These are phyloP conservation scores for Microbotryum saponariae DNA, from an alignment of 1,284 basidiomycete species.

Conservation along the genomic window DNA sequence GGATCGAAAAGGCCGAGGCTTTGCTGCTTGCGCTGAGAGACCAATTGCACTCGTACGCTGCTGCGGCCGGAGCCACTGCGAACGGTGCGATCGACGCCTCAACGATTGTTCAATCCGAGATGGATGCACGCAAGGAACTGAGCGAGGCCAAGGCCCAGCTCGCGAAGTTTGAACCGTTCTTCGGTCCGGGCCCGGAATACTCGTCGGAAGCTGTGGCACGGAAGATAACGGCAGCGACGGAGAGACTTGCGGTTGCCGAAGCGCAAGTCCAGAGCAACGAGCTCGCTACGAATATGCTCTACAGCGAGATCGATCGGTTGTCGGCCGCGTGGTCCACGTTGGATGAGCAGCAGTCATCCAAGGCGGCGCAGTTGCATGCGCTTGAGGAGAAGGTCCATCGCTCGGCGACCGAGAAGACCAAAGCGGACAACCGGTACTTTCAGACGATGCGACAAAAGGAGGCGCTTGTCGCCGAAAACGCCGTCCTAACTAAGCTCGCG, in stretches of 20 bases:
- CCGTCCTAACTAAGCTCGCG: conserved; percentile 55
- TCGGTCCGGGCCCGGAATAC: conserved; percentile 51
- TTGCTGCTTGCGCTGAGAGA: conserved; percentile 28
- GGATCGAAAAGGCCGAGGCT: conserved; percentile 51
- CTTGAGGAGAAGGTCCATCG: conserved; percentile 65
- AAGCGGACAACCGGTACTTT: conserved; percentile 92
- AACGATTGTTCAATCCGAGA: conserved; percentile 44
- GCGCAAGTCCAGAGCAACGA: conserved; percentile 45
- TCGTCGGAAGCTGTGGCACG: conserved; percentile 51
- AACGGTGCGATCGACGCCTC: conserved; percentile 15
- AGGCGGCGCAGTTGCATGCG: conserved; percentile 68
- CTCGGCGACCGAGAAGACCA: conserved; percentile 59
- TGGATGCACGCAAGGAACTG: conserved; percentile 52
- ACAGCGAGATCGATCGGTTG: conserved; percentile 76
- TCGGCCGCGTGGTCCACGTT: conserved; percentile 81
- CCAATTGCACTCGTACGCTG: conserved; percentile 24
- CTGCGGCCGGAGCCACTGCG: conserved; percentile 2
- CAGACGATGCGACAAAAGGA: conserved; percentile 85
- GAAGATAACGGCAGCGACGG: conserved; percentile 57
- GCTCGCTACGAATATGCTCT: conserved; percentile 62
- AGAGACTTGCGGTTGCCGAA: conserved; percentile 54
- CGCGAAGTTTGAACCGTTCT: conserved; percentile 54
- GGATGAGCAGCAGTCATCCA: conserved; percentile 71
- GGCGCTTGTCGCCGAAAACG: conserved; percentile 66
- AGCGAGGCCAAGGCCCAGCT: conserved; percentile 46